phyloP scores from a whole-genome alignment of 148 eudicot species.

The Spergularia bocconei region DNA sequence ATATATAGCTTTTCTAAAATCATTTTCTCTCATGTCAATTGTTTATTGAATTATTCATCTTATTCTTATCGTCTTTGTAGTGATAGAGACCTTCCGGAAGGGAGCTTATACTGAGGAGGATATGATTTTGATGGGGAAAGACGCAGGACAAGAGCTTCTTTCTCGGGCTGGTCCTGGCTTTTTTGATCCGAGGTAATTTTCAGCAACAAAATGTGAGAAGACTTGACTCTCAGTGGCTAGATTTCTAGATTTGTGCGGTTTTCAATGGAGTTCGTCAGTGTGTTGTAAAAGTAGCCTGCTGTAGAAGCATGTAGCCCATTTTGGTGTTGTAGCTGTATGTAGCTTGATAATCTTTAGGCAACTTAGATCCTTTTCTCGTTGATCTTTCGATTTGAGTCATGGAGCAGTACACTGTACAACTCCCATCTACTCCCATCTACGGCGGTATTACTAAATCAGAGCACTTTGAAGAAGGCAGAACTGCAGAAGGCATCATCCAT shows the following conservation, averaged over 20 bases:
- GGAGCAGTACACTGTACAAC: no score
- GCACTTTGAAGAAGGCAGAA: no score
- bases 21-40: background rate
- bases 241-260: slow-evolving; percentile 1
- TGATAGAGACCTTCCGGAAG: slow-evolving; percentile 67
- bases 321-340: background rate
- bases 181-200: slow-evolving; percentile 55
- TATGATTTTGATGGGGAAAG: slow-evolving; percentile 83
- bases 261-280: background rate
- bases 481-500: no score
- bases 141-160: slow-evolving; percentile 92
- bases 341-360: background rate
- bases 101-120: slow-evolving; percentile 68
- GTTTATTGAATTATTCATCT: background rate
- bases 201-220: slow-evolving; percentile 12
- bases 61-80: slow-evolving; percentile 25
- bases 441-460: no score
- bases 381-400: background rate
- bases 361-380: background rate
- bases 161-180: slow-evolving; percentile 79
- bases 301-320: slow-evolving; percentile 1
- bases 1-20: background rate
- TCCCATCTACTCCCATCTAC: no score
- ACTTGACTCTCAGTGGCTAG: background rate
- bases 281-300: background rate